A percentile compares a stretch with the other conserved stretches of the same genome.
These are phyloP conservation scores for Psilocybe cubensis DNA, from an alignment of 768 basidiomycete genomes.

Conservation along the genomic window DNA sequence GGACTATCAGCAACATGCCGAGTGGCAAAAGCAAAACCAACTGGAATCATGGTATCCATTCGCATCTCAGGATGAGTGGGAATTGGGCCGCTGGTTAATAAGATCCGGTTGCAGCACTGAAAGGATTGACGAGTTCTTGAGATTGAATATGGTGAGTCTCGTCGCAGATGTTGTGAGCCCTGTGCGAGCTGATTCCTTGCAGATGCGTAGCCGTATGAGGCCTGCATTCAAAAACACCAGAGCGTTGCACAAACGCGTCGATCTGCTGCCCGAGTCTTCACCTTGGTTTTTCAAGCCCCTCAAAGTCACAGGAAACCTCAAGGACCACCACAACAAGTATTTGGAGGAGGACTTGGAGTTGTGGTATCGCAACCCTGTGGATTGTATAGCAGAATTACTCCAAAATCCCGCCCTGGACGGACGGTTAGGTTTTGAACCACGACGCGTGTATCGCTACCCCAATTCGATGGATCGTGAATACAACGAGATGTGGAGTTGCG, in stretches of 20 bases:
- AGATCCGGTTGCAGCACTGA: slow-evolving; percentile 26
- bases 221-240: slow-evolving; percentile 29
- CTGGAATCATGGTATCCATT: slow-evolving; percentile 38
- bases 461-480: slow-evolving; percentile 16
- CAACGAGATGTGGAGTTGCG: slow-evolving; percentile 25
- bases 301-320: slow-evolving; percentile 16
- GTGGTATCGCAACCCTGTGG: slow-evolving; percentile 30
- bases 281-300: slow-evolving; percentile 26
- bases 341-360: slow-evolving; percentile 10
- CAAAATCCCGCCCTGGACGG: slow-evolving; percentile 33
- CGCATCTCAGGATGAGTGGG: slow-evolving; percentile 33
- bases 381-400: slow-evolving; percentile 27
- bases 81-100: slow-evolving; percentile 35
- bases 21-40: too few species aligned
- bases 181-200: background rate
- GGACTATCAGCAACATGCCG: too few species aligned
- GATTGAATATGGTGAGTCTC: slow-evolving; percentile 28
- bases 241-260: slow-evolving; percentile 25
- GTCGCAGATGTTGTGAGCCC: background rate
- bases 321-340: background rate
- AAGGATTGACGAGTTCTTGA: slow-evolving; percentile 34
- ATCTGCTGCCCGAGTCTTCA: slow-evolving; percentile 25
- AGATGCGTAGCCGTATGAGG: slow-evolving; percentile 20
- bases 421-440: slow-evolving; percentile 29
- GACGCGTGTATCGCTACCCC: slow-evolving; percentile 20